A percentile compares a stretch with the other conserved stretches of the same genome.
Conservation (phyloP, 75 land plant genomes). For the Isoetes taiwanensis region DNA sequence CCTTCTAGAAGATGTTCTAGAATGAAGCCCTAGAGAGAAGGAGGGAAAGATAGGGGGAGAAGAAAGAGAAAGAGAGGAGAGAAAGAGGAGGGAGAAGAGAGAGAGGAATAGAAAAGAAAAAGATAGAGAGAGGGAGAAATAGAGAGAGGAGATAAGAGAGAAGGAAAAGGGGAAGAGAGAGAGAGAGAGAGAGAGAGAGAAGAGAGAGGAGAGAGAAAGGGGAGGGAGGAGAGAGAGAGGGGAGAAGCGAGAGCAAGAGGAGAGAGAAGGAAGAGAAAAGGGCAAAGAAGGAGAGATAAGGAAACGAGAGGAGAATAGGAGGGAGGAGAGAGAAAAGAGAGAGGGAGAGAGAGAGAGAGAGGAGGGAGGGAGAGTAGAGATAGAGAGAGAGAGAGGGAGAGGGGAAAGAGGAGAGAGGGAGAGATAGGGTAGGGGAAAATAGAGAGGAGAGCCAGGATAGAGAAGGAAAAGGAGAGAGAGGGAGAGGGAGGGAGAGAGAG, state of each 20-base stretch:
- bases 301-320: not conserved
- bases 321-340: not conserved
- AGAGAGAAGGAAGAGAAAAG: not conserved
- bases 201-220: not conserved
- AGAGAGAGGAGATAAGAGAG: too few relatives aligned
- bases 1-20: too few relatives aligned
- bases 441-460: not conserved
- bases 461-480: not conserved
- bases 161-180: too few relatives aligned
- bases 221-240: not conserved
- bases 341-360: too few relatives aligned
- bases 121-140: too few relatives aligned
- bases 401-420: not conserved
- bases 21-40: too few relatives aligned
- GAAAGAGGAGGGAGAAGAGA: too few relatives aligned
- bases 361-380: not conserved
- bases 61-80: too few relatives aligned
- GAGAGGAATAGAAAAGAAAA: too few relatives aligned
- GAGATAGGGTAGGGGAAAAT: not conserved
- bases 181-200: not conserved
- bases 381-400: not conserved
- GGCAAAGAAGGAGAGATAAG: not conserved
- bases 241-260: not conserved
- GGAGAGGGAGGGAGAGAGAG: not conserved
- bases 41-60: too few relatives aligned